Conservation (phyloP, 352 stramenopile genomes). For the Phytophthora palmivora region DNA sequence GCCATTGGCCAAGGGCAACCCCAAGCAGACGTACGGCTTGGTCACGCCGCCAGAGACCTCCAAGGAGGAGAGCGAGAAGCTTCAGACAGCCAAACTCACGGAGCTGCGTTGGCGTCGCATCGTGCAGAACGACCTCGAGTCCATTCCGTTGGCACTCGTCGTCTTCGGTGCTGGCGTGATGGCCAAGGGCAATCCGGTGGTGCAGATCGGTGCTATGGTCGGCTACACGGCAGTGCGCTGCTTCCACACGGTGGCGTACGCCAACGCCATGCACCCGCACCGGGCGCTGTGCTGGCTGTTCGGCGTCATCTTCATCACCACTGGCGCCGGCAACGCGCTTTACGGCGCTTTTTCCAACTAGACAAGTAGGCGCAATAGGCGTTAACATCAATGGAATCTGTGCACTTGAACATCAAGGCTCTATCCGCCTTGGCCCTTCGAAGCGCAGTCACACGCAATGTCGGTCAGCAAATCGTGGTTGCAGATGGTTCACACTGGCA, state of each 20-base stretch:
- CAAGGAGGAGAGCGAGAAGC: constrained; percentile 35
- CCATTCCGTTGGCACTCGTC: constrained; percentile 57
- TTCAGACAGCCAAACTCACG: constrained; percentile 40
- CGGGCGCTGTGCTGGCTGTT: constrained; percentile 50
- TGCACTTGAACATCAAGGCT: constrained; percentile 6
- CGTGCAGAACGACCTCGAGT: constrained; percentile 70
- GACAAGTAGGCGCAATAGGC: constrained; percentile 7
- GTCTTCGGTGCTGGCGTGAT: constrained; percentile 53
- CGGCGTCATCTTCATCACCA: constrained; percentile 47
- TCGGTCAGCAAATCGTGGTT: constrained; percentile 7
- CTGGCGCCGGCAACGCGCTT: constrained; percentile 39
- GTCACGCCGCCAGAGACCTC: constrained; percentile 22
- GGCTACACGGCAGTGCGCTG: constrained; percentile 52
- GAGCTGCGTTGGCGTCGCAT: constrained; percentile 61
- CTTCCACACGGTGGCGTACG: constrained; percentile 58
- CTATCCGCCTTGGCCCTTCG: too few species aligned
- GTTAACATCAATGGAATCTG: constrained; percentile 13
- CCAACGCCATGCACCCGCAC: constrained; percentile 53
- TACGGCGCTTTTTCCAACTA: constrained; percentile 40
- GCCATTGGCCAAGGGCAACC: constrained; percentile 45
- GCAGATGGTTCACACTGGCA: neutral
- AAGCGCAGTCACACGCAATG: neutral
- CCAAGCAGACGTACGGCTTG: constrained; percentile 51
- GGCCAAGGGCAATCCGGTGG: constrained; percentile 31
- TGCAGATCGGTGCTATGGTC: constrained; percentile 47